phyloP scores from a whole-genome alignment of 305 asterid species.

The Stenogyne calaminthoides region DNA sequence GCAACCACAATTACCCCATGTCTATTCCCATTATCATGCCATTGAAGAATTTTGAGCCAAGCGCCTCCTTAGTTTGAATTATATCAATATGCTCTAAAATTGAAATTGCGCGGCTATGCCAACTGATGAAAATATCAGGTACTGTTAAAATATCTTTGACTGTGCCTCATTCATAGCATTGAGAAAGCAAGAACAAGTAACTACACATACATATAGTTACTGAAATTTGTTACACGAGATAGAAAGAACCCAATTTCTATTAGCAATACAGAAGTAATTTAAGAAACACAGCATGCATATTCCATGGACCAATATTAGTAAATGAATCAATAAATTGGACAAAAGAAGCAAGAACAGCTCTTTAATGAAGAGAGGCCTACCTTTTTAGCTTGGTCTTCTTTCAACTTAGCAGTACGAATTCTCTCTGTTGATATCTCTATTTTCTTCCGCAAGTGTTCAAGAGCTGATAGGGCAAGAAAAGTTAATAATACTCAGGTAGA shows the following conservation, averaged over 20 bases:
- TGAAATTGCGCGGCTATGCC: background rate
- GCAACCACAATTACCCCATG: background rate
- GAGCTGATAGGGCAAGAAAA: constrained; percentile 52
- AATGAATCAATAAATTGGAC: constrained; percentile 15
- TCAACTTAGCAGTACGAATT: constrained; percentile 67
- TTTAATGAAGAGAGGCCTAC: constrained; percentile 36
- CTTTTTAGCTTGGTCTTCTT: constrained; percentile 82
- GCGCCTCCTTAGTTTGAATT: background rate
- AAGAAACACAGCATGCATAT: constrained; percentile 1
- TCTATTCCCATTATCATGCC: background rate
- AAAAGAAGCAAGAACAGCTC: constrained; percentile 11
- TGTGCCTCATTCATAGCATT: constrained; percentile 11
- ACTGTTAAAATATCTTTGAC: background rate
- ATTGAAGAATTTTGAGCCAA: background rate
- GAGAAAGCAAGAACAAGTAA: background rate
- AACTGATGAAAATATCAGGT: constrained; percentile 19
- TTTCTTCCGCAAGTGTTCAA: constrained; percentile 94
- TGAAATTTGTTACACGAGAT: constrained; percentile 16
- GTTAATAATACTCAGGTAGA: constrained; percentile 23
- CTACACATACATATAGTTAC: constrained; percentile 11
- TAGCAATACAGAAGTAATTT: constrained; percentile 11
- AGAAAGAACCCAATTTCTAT: constrained; percentile 12
- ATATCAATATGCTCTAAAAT: background rate
- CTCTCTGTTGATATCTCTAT: constrained; percentile 83
- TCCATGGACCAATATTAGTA: constrained; percentile 1